Evolutionary conservation across 2,329 filamentous ascomycete genomes (phyloP).

Genomic region (Leptographium procerum): DNA sequence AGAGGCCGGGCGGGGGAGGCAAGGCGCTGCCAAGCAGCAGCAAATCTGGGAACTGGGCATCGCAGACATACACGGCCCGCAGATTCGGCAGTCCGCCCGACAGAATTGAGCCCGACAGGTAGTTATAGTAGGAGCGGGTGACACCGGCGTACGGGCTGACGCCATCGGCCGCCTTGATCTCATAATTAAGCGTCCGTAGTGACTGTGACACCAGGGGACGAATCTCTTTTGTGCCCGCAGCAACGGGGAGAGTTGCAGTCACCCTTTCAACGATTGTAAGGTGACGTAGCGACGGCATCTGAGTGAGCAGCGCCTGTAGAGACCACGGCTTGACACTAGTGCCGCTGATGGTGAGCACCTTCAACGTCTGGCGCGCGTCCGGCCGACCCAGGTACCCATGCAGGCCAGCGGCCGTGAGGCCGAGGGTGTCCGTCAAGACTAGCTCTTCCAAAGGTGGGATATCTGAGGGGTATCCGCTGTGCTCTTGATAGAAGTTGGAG

Average conservation of each 20-base stretch:
- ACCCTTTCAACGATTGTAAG: slow-evolving; percentile 43
- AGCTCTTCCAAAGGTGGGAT: slow-evolving; percentile 68
- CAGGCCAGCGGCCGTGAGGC: slow-evolving; percentile 62
- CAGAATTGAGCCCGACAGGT: slow-evolving; percentile 74
- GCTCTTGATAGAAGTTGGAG: slow-evolving; percentile 9
- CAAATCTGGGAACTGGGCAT: slow-evolving; percentile 70
- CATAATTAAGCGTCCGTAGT: slow-evolving; percentile 66
- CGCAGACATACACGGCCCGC: slow-evolving; percentile 71
- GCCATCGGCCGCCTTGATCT: slow-evolving; percentile 55
- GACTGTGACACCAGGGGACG: slow-evolving; percentile 57
- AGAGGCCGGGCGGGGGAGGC: slow-evolving; percentile 21
- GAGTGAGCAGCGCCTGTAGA: slow-evolving; percentile 49
- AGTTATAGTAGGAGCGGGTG: slow-evolving; percentile 63
- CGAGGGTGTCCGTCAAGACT: slow-evolving; percentile 58
- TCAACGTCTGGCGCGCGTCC: slow-evolving; percentile 48
- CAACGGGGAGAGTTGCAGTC: slow-evolving; percentile 35
- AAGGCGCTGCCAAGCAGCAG: slow-evolving; percentile 50
- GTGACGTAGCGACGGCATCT: slow-evolving; percentile 45
- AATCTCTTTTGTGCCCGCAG: slow-evolving; percentile 29
- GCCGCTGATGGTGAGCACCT: slow-evolving; percentile 56
- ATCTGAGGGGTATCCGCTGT: slow-evolving; percentile 52
- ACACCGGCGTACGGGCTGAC: slow-evolving; percentile 44
- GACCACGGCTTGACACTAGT: slow-evolving; percentile 57
- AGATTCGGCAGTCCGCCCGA: slow-evolving; percentile 64
- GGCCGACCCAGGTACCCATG: slow-evolving; percentile 52